These are phyloP conservation scores for Murraya paniculata DNA, from an alignment of 345 rosid genomes.

Conservation along the genomic window DNA sequence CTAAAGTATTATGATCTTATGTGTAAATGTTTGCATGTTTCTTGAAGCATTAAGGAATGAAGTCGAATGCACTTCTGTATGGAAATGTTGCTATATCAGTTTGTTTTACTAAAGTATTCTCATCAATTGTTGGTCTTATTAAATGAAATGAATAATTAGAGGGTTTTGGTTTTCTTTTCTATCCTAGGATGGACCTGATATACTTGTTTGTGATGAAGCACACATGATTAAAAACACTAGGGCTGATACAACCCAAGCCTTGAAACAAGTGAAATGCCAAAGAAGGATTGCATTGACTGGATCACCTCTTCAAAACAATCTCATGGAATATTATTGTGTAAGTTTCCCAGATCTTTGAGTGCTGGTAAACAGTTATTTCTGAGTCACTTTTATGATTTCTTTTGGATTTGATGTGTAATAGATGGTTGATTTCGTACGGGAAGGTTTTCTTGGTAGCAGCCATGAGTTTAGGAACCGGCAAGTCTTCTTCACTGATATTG, in stretches of 20 bases:
- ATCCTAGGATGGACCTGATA: constrained; percentile 94
- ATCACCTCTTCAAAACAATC: constrained; percentile 98
- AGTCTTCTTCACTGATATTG: constrained; percentile 30
- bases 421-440: constrained; percentile 99
- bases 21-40: neutral
- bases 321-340: constrained; percentile 99
- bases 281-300: constrained; percentile 99
- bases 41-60: neutral
- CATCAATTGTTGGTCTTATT: neutral
- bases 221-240: constrained; percentile 93
- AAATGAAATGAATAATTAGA: neutral
- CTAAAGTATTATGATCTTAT: neutral
- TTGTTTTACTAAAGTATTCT: neutral
- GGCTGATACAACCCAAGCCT: constrained; percentile 97
- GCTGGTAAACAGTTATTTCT: neutral
- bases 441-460: constrained; percentile 99
- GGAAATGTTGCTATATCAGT: neutral
- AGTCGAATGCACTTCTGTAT: neutral
- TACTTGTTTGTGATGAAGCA: constrained; percentile 99
- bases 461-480: constrained; percentile 97
- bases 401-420: constrained; percentile 36
- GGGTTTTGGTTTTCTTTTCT: constrained; percentile 21
- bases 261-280: constrained; percentile 96
- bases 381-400: constrained; percentile 4
- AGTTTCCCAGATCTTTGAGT: constrained; percentile 33